phyloP scores from a whole-genome alignment of 768 basidiomycete species.

The Mycena leptocephala region DNA sequence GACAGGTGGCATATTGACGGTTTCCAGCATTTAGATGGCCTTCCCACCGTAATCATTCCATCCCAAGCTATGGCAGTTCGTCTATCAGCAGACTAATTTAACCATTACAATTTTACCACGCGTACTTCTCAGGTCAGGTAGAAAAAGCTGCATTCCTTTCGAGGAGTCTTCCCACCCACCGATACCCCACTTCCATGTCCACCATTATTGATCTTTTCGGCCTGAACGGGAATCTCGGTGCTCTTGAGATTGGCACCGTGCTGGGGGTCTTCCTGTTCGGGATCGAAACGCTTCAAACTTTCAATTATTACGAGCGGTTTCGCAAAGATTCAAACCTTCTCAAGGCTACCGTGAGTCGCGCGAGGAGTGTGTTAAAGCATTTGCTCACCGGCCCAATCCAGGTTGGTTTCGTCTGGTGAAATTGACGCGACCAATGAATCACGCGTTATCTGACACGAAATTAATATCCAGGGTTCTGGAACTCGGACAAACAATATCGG shows the following conservation, averaged over 20 bases:
- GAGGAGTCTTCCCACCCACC: too few species aligned
- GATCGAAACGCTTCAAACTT: constrained; percentile 1
- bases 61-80: background rate
- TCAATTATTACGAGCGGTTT: background rate
- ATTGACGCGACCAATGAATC: too few species aligned
- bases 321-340: background rate
- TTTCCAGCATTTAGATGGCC: background rate
- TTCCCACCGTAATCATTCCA: background rate
- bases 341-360: background rate
- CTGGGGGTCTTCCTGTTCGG: background rate
- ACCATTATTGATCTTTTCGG: background rate
- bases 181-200: too few species aligned
- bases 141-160: too few species aligned
- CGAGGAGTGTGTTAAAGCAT: background rate
- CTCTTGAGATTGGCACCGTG: background rate
- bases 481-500: constrained; percentile 10
- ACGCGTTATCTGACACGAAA: background rate
- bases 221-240: constrained; percentile 11
- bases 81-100: background rate
- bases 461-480: background rate
- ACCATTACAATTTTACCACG: background rate
- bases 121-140: background rate
- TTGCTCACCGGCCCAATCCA: background rate
- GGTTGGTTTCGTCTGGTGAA: constrained; percentile 5
- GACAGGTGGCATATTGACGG: background rate